phyloP scores from a whole-genome alignment of 2,329 filamentous ascomycete genomes.

The Alternaria panax region DNA sequence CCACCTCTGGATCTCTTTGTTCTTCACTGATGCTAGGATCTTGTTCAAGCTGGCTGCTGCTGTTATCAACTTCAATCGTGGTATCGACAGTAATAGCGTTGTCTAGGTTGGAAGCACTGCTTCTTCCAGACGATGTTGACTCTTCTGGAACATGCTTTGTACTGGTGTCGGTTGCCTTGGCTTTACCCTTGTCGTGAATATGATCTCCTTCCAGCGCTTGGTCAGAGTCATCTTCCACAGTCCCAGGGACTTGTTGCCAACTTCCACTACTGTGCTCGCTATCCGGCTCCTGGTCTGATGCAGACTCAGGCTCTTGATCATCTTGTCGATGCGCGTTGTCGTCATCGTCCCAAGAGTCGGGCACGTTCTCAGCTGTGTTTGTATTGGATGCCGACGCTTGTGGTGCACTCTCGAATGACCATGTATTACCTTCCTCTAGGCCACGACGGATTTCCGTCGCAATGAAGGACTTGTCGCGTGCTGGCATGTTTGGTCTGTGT shows the following conservation, averaged over 20 bases:
- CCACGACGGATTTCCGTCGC: slow-evolving; percentile 58
- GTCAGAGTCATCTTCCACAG: slow-evolving; percentile 37
- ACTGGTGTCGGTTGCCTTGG: slow-evolving; percentile 20
- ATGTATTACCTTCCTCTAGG: slow-evolving; percentile 54
- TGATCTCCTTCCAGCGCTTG: slow-evolving; percentile 34
- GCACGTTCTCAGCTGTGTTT: slow-evolving; percentile 13
- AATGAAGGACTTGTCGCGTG: slow-evolving; percentile 54
- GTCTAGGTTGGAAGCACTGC: slow-evolving; percentile 10
- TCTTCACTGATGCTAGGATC: slow-evolving; percentile 2
- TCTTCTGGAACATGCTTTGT: slow-evolving; percentile 3
- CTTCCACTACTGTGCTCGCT: slow-evolving; percentile 51
- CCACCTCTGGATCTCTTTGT: slow-evolving; percentile 2
- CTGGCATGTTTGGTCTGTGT: slow-evolving; percentile 58
- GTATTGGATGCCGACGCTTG: slow-evolving; percentile 10
- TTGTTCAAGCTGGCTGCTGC: slow-evolving; percentile 11
- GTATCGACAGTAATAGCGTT: slow-evolving; percentile 4
- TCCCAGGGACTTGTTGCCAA: slow-evolving; percentile 50
- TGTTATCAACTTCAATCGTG: slow-evolving; percentile 6
- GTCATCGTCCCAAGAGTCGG: slow-evolving; percentile 41
- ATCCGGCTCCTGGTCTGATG: slow-evolving; percentile 38
- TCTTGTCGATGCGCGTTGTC: slow-evolving; percentile 11
- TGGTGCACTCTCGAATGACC: slow-evolving; percentile 42
- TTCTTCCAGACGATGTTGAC: slow-evolving; percentile 2
- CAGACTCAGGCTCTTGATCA: slow-evolving; percentile 8
- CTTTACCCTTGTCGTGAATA: slow-evolving; percentile 40